Conservation (phyloP, 2,329 filamentous ascomycete genomes). For the Trichoderma endophyticum region DNA sequence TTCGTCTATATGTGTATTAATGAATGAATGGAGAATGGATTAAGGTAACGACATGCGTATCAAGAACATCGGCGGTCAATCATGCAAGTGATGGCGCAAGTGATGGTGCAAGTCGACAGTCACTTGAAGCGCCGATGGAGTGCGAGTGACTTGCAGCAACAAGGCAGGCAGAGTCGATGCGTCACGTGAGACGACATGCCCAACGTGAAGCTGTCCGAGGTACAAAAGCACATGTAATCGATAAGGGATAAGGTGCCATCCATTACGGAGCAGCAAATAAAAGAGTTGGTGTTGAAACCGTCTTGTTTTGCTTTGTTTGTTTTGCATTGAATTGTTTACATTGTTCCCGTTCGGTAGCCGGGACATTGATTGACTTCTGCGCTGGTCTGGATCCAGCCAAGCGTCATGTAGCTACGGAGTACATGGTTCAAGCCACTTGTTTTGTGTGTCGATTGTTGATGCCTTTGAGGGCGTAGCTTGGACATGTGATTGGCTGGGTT, state of each 20-base stretch:
- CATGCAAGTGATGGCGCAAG: not conserved
- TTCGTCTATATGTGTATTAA: not conserved
- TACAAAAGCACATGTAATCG: not conserved
- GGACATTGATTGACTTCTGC: not conserved
- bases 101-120: not conserved
- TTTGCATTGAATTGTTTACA: not conserved
- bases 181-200: slow-evolving; percentile 3
- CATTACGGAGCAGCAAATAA: not conserved
- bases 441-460: slow-evolving; percentile 10
- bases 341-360: not conserved
- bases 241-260: not conserved
- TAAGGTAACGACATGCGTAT: not conserved
- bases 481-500: not conserved
- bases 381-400: not conserved
- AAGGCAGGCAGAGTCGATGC: not conserved
- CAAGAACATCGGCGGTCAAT: not conserved
- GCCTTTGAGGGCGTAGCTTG: not conserved
- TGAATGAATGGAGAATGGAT: not conserved
- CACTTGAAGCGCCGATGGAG: not conserved
- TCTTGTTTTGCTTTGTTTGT: not conserved
- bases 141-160: slow-evolving; percentile 1
- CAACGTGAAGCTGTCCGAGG: not conserved
- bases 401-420: not conserved
- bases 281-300: not conserved
- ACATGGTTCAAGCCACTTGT: slow-evolving; percentile 3